Evolutionary conservation across 371 early-diverging fungal genomes (phyloP), one percentile per base, ranked within the genome.

Genomic region (Cokeromyces recurvatus): DNA sequence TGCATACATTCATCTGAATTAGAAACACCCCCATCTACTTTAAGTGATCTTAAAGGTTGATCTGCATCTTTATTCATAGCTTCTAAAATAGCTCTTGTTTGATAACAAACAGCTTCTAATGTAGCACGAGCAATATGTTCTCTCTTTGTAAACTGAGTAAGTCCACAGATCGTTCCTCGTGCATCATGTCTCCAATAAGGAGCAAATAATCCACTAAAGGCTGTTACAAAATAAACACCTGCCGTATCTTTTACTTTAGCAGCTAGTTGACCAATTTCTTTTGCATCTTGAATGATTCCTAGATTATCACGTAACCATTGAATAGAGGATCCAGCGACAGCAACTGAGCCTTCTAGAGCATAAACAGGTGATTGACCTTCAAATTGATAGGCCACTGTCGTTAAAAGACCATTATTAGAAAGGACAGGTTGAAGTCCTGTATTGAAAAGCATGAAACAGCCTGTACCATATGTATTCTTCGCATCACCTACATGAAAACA

Each of bases 401-500:
- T 92, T 34, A 97, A 64, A 23, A 97, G 78, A 1, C 97, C 96
- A 58, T 90, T 71, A 42, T 72, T 72, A 38, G 95, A 92, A 43
- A 83, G 58, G 17, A 92, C 87, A n/a, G 88, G 86, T 21, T 77
- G 52, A 8, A 58, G 38, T 15, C 97, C 97, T 3, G 93, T 93
- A 75, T 97, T 95, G 75, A 89, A 91, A 29, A 97, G 69, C 92
- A 96, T 86, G 68, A 96, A 96, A 64, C 94, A 92, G 8, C 97
- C 97, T 5, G 96, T 96, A 22, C 97, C 97, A 69, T 93, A 78
- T 3, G 97, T 97, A 75, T 91, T 94, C 71, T 97, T 97, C 45
- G 90, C 90, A 27, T 71, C 71, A 9, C 71, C 71, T 3, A 43
- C 32, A 9, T 53, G 43, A 62, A 93, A 90, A 70, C 97, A 96